Evolutionary conservation across 192 early-diverging fungal species (phyloP).

Genomic region (Cetraspora pellucida): DNA sequence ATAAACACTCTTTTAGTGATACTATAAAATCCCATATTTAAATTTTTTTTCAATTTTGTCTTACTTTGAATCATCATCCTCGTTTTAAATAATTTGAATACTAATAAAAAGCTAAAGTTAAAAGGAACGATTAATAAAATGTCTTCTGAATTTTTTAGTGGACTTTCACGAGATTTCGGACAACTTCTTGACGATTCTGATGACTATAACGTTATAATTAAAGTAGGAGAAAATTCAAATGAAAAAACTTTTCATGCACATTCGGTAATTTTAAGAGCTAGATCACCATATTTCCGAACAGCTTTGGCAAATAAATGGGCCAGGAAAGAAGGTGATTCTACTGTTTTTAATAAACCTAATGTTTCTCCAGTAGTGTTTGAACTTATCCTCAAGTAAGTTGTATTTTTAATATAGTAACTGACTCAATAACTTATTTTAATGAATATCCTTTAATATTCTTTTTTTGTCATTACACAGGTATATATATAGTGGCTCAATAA

Average conservation of each 20-base stretch:
- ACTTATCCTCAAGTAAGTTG: slow-evolving; percentile 24
- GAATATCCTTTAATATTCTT: neutral
- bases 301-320: slow-evolving; percentile 20
- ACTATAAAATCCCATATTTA: no score
- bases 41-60: no score
- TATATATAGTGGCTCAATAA: slow-evolving; percentile 26
- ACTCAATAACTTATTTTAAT: neutral
- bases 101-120: no score
- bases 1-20: no score
- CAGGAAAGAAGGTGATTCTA: slow-evolving; percentile 9
- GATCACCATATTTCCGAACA: slow-evolving; percentile 22
- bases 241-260: slow-evolving; percentile 5
- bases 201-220: slow-evolving; percentile 23
- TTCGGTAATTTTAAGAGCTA: slow-evolving; percentile 19
- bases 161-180: no score
- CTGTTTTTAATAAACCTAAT: slow-evolving; percentile 23
- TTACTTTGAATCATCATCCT: no score
- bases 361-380: slow-evolving; percentile 26
- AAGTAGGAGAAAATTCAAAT: slow-evolving; percentile 15
- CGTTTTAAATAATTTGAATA: no score
- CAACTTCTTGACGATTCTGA: slow-evolving; percentile 12
- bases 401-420: neutral
- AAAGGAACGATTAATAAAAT: no score
- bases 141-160: no score
- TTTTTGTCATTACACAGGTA: slow-evolving; percentile 2